These are phyloP conservation scores for Delphinella strobiligena DNA, from an alignment of 2,329 filamentous ascomycete genomes.

Conservation along the genomic window DNA sequence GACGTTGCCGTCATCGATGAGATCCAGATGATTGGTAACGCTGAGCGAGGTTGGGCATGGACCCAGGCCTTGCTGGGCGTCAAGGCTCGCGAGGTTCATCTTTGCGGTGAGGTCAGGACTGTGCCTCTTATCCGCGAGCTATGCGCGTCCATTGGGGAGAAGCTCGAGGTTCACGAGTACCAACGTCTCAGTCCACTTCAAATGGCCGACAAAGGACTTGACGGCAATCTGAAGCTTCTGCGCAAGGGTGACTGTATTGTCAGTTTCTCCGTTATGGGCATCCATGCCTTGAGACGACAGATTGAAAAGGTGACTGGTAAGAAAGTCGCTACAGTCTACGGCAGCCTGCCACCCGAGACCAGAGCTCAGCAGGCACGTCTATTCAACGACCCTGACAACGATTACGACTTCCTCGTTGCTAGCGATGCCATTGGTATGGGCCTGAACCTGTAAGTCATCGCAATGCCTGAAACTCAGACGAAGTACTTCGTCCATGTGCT, in stretches of 20 bases:
- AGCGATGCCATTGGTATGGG: slow-evolving; percentile 98
- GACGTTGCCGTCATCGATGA: slow-evolving; percentile 96
- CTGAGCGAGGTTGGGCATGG: slow-evolving; percentile 83
- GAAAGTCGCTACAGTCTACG: slow-evolving; percentile 87
- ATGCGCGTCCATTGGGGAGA: slow-evolving; percentile 68
- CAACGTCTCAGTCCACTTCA: slow-evolving; percentile 68
- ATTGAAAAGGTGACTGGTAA: slow-evolving; percentile 67
- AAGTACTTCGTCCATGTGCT: background rate
- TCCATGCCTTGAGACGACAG: slow-evolving; percentile 66
- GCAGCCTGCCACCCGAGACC: slow-evolving; percentile 81
- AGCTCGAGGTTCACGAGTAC: slow-evolving; percentile 71
- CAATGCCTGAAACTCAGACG: too few species aligned
- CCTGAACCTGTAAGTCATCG: slow-evolving; percentile 59
- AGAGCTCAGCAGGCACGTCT: slow-evolving; percentile 79
- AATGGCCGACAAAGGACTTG: slow-evolving; percentile 51
- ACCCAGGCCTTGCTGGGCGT: slow-evolving; percentile 80
- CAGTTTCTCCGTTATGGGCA: slow-evolving; percentile 67
- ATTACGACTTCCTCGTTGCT: slow-evolving; percentile 88
- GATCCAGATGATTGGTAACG: slow-evolving; percentile 89
- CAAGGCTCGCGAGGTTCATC: slow-evolving; percentile 76
- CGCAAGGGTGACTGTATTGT: slow-evolving; percentile 87
- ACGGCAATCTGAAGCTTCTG: slow-evolving; percentile 52
- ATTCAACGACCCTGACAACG: slow-evolving; percentile 91
- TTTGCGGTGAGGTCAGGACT: slow-evolving; percentile 80
- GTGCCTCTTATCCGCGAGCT: slow-evolving; percentile 68